Percentiles rank a stretch among this genome's conserved stretches.
These are phyloP conservation scores for Chlamydomonas sphaeroides DNA, from an alignment of 139 green algal species.

Conservation along the genomic window DNA sequence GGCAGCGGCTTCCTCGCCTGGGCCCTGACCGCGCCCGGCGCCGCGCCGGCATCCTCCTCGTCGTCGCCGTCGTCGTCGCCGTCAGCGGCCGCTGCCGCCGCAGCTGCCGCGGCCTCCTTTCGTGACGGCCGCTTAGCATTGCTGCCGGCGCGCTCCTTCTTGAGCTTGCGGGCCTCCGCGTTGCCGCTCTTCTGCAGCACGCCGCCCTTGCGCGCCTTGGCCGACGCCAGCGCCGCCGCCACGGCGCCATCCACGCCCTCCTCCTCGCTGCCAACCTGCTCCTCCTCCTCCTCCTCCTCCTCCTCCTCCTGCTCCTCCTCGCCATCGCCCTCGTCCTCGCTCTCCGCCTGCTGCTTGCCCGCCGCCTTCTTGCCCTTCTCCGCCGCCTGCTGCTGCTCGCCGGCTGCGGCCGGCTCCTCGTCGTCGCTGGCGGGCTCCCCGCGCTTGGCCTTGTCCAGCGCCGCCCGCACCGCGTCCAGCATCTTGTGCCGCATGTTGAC, in stretches of 20 bases:
- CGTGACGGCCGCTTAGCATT: not conserved
- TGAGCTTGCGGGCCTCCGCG: not conserved
- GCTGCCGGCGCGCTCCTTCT: not conserved
- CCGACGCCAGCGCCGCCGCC: not conserved
- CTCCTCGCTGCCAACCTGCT: not conserved
- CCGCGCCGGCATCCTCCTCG: not conserved
- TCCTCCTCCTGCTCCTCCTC: not conserved
- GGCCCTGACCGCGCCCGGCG: not conserved
- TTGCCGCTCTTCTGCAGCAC: not conserved
- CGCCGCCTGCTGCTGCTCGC: not conserved
- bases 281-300: not conserved
- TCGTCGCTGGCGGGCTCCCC: not conserved
- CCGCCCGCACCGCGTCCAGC: conserved; percentile 25
- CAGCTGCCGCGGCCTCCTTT: too few relatives aligned
- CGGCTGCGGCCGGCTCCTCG: not conserved
- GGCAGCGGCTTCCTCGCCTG: too few relatives aligned
- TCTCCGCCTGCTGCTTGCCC: not conserved
- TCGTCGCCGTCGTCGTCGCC: not conserved
- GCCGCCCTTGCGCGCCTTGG: conserved; percentile 12
- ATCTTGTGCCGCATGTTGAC: conserved; percentile 47
- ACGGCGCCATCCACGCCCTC: not conserved
- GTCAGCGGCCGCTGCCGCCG: too few relatives aligned
- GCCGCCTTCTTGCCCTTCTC: not conserved
- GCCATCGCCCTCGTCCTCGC: not conserved
- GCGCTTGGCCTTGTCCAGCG: conserved; percentile 10